A percentile compares a stretch with the other conserved stretches of the same genome.
Evolutionary conservation across 176 grass and related monocot genomes (phyloP).

Genomic region (Musa troglodytarum): DNA sequence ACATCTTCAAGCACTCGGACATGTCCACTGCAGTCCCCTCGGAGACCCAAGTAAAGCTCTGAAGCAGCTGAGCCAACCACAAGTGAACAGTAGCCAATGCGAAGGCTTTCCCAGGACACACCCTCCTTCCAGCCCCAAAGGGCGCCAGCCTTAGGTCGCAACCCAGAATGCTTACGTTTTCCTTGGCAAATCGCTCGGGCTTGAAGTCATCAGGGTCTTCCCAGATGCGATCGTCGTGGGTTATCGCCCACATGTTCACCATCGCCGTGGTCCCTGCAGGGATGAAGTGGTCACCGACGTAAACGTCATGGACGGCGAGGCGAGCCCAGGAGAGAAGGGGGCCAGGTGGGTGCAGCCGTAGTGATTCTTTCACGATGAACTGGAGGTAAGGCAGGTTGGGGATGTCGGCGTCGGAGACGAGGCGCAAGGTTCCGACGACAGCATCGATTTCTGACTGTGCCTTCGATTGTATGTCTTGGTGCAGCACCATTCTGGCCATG

Average conservation of each 20-base stretch:
- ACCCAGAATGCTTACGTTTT: constrained; percentile 26
- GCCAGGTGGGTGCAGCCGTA: constrained; percentile 33
- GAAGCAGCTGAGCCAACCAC: constrained; percentile 14
- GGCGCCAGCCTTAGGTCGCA: constrained; percentile 32
- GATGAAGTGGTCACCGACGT: constrained; percentile 22
- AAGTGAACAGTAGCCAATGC: constrained; percentile 31
- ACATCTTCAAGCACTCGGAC: constrained; percentile 10
- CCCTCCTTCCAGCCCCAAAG: constrained; percentile 30
- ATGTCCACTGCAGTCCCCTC: not conserved
- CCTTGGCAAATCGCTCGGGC: constrained; percentile 30
- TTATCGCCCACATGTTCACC: constrained; percentile 40
- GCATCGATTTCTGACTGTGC: constrained; percentile 33
- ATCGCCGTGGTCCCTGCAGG: constrained; percentile 32
- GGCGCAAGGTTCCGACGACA: constrained; percentile 3
- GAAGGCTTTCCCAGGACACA: constrained; percentile 33
- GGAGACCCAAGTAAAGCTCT: not conserved
- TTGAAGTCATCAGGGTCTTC: constrained; percentile 10
- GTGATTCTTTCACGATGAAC: constrained; percentile 32
- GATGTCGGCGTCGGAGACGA: constrained; percentile 26
- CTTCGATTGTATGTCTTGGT: constrained; percentile 31
- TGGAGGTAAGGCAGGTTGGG: constrained; percentile 29
- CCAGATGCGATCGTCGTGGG: constrained; percentile 30
- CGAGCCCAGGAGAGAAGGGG: constrained; percentile 42
- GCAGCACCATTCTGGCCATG: constrained; percentile 31
- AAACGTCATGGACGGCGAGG: constrained; percentile 29